phyloP scores from a whole-genome alignment of 345 rosid genomes.

The Pseudoturritis turrita region DNA sequence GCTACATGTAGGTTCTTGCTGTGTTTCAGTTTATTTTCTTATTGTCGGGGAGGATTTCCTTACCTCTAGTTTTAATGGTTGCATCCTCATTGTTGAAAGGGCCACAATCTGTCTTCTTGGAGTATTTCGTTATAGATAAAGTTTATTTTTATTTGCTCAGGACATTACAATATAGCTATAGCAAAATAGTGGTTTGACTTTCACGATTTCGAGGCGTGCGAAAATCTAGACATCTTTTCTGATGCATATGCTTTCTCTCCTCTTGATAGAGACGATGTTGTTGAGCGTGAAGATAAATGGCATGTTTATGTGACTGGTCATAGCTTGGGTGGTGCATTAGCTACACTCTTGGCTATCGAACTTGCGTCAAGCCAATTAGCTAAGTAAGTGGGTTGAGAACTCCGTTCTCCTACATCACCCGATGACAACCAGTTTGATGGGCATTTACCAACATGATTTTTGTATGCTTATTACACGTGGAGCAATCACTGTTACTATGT shows the following conservation, averaged over 20 bases:
- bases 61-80: background rate
- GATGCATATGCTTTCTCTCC: background rate
- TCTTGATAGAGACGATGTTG: constrained; percentile 51
- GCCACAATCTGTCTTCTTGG: background rate
- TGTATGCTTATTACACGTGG: constrained; percentile 48
- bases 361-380: constrained; percentile 85
- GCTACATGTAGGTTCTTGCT: constrained; percentile 54
- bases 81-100: background rate
- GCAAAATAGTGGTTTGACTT: background rate
- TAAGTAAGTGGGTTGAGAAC: constrained; percentile 44
- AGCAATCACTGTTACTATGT: constrained; percentile 75
- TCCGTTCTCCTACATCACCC: background rate
- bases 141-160: background rate
- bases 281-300: constrained; percentile 51
- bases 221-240: constrained; percentile 5
- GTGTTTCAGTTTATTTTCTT: constrained; percentile 9
- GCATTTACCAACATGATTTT: constrained; percentile 5
- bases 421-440: background rate
- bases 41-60: background rate
- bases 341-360: constrained; percentile 90
- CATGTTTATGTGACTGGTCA: constrained; percentile 94
- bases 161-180: background rate
- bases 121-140: background rate
- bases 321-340: constrained; percentile 96
- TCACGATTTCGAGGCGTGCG: background rate